Percentiles rank a stretch among this genome's conserved stretches.
Evolutionary conservation across 805 yeast species (phyloP).

Genomic region (Saccharomycopsis sp.): DNA sequence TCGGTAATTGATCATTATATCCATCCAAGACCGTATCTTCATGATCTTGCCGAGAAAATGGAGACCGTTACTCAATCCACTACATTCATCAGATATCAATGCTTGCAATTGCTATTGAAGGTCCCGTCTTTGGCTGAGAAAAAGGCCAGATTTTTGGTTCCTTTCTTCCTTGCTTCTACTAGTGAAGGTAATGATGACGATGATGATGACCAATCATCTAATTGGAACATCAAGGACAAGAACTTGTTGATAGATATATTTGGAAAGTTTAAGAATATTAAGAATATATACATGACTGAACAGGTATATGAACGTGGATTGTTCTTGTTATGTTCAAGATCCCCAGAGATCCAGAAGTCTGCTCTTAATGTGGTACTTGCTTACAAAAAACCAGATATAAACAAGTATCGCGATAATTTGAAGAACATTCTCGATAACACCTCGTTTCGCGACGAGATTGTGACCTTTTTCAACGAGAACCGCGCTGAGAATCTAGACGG

Average conservation of each 20-base stretch:
- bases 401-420: constrained; percentile 67
- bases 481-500: constrained; percentile 45
- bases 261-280: constrained; percentile 57
- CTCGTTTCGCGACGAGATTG: constrained; percentile 77
- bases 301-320: constrained; percentile 49
- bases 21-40: constrained; percentile 31
- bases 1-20: constrained; percentile 31
- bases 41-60: constrained; percentile 31
- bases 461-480: constrained; percentile 52
- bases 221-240: constrained; percentile 48
- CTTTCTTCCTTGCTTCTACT: constrained; percentile 41
- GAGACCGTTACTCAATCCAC: constrained; percentile 36
- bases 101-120: constrained; percentile 47
- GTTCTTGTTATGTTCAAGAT: constrained; percentile 53
- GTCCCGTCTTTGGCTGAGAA: constrained; percentile 68
- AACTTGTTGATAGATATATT: constrained; percentile 55
- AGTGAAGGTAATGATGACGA: constrained; percentile 22
- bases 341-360: constrained; percentile 55
- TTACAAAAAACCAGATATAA: constrained; percentile 50
- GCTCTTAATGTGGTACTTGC: constrained; percentile 68
- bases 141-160: constrained; percentile 49
- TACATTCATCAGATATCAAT: constrained; percentile 46
- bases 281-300: constrained; percentile 43
- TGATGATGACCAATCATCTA: constrained; percentile 13
- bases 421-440: constrained; percentile 74